Evolutionary conservation across 2,329 filamentous ascomycete species (phyloP).

Genomic region (Fusarium nygamai): DNA sequence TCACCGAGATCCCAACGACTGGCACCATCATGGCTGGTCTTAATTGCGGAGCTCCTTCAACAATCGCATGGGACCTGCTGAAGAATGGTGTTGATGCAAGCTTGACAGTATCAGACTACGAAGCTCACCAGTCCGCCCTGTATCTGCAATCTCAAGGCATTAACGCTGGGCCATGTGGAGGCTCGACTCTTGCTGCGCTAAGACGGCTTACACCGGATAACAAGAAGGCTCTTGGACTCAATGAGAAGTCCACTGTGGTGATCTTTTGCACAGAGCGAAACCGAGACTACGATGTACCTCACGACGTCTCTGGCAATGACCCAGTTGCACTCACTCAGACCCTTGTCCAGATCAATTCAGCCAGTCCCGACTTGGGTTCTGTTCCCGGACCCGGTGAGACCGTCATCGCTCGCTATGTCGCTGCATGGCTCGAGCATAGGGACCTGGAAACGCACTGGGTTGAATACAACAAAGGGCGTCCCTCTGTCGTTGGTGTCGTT

Average conservation of each 20-base stretch:
- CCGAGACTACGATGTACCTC: conserved; percentile 61
- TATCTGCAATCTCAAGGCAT: conserved; percentile 61
- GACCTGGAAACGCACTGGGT: conserved; percentile 61
- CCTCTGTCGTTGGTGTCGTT: conserved; percentile 60
- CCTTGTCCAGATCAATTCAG: conserved; percentile 60
- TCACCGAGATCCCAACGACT: conserved; percentile 62
- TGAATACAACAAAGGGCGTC: conserved; percentile 56
- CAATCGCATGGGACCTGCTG: conserved; percentile 71
- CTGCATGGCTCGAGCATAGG: conserved; percentile 61
- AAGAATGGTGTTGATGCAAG: conserved; percentile 67
- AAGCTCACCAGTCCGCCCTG: conserved; percentile 67
- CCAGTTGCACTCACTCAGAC: conserved; percentile 54
- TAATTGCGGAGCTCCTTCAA: conserved; percentile 76
- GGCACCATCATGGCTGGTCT: conserved; percentile 79
- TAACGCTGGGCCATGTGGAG: conserved; percentile 70
- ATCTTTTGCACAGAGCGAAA: conserved; percentile 70
- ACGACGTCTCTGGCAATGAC: conserved; percentile 54
- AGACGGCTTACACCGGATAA: conserved; percentile 54
- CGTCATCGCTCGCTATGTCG: conserved; percentile 57
- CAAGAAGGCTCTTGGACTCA: conserved; percentile 50
- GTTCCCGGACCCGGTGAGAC: conserved; percentile 57
- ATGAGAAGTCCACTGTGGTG: conserved; percentile 66
- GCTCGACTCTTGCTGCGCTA: conserved; percentile 66
- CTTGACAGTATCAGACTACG: conserved; percentile 68
- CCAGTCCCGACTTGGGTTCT: conserved; percentile 56